A percentile compares a stretch with the other conserved stretches of the same genome.
phyloP scores from a whole-genome alignment of 768 basidiomycete genomes.

The Sutorius australiensis region DNA sequence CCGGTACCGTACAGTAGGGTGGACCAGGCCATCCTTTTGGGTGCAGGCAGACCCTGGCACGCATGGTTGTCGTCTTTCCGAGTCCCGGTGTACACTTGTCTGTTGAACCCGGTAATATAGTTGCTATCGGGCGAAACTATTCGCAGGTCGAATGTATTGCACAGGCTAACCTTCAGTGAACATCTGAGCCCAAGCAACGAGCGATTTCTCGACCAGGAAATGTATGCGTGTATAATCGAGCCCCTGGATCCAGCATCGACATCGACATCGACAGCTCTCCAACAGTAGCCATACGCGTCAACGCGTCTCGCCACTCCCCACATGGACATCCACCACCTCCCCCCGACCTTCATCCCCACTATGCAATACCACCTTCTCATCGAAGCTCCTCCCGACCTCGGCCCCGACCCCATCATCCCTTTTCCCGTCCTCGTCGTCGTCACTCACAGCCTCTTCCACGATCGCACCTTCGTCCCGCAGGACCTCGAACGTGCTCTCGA shows the following conservation, averaged over 20 bases:
- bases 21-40: too few species aligned
- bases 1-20: too few species aligned
- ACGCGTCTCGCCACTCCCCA: constrained; percentile 9
- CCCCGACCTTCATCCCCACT: constrained; percentile 3
- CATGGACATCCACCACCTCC: constrained; percentile 18
- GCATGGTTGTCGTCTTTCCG: too few species aligned
- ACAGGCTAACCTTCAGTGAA: background rate
- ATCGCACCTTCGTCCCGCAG: constrained; percentile 63
- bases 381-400: constrained; percentile 24
- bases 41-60: too few species aligned
- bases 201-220: background rate
- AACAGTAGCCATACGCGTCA: background rate
- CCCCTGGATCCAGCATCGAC: background rate
- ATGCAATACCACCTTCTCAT: constrained; percentile 44
- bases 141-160: background rate
- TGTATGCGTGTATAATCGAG: background rate
- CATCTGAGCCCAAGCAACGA: background rate
- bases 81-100: too few species aligned
- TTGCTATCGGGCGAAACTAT: too few species aligned
- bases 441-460: constrained; percentile 57
- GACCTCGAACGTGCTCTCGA: constrained; percentile 54
- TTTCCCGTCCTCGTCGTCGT: constrained; percentile 34
- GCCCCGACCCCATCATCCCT: constrained; percentile 12
- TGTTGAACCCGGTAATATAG: too few species aligned
- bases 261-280: background rate